Percentiles rank a stretch among this genome's conserved stretches.
Conservation (phyloP, 257 asterid species). For the Agastache rugosa region DNA sequence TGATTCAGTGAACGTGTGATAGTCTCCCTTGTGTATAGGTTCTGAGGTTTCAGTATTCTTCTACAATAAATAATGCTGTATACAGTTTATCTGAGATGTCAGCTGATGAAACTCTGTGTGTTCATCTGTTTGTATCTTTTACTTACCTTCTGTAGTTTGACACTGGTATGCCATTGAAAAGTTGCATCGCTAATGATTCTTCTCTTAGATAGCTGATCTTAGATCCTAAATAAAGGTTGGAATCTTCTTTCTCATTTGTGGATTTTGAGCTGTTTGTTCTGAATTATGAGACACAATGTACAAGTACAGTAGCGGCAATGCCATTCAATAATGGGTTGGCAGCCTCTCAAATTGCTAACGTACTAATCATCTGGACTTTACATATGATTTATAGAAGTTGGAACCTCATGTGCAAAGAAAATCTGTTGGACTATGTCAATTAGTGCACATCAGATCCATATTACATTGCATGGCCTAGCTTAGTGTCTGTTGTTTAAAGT, state of each 20-base stretch:
- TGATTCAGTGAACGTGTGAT: conserved; percentile 9
- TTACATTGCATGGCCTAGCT: conserved; percentile 26
- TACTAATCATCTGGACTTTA: conserved; percentile 24
- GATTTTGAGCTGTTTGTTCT: conserved; percentile 23
- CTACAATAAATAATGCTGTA: conserved; percentile 15
- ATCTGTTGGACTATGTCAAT: conserved; percentile 23
- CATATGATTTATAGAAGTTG: not conserved
- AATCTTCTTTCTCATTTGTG: conserved; percentile 14
- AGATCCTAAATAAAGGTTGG: conserved; percentile 24
- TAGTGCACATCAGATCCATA: conserved; percentile 23
- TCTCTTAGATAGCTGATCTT: conserved; percentile 6
- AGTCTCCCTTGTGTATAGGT: conserved; percentile 21
- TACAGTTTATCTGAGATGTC: not conserved
- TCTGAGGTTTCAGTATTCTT: not conserved
- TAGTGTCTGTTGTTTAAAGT: conserved; percentile 28
- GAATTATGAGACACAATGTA: conserved; percentile 17
- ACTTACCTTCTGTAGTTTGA: conserved; percentile 14
- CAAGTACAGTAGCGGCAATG: conserved; percentile 4
- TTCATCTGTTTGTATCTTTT: conserved; percentile 18
- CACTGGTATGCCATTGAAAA: conserved; percentile 3
- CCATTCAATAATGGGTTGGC: conserved; percentile 16
- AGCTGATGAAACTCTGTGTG: conserved; percentile 17
- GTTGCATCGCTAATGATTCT: conserved; percentile 2
- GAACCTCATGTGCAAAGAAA: conserved; percentile 20
- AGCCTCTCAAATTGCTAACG: conserved; percentile 25